Evolutionary conservation across 2,329 filamentous ascomycete genomes (phyloP).

Genomic region (Simplicillium sp.): DNA sequence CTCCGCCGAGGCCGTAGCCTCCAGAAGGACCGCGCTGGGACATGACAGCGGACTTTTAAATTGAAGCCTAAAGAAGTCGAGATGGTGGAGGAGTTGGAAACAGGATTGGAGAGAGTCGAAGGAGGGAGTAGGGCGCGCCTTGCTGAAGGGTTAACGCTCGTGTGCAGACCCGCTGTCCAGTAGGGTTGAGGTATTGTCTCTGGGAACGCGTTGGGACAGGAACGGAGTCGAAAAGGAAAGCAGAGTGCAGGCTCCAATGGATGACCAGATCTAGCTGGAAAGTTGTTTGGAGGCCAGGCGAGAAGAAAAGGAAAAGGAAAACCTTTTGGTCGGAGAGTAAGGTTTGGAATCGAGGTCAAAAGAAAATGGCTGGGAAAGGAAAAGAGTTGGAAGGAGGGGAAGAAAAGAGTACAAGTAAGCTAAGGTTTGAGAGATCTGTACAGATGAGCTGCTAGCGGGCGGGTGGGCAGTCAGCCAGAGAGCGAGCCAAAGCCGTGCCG

Average conservation of each 20-base stretch:
- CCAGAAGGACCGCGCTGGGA: constrained; percentile 57
- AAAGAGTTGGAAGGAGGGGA: no score
- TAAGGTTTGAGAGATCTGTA: no score
- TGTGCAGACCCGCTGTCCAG: constrained; percentile 6
- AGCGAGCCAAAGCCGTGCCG: no score
- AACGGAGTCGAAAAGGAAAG: neutral
- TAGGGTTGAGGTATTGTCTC: neutral
- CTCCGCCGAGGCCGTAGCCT: constrained; percentile 74
- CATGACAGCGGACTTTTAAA: constrained; percentile 13
- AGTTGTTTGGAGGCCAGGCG: no score
- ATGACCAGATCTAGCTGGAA: no score
- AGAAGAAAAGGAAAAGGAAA: no score
- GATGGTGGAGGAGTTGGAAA: constrained; percentile 1
- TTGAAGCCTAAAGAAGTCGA: neutral
- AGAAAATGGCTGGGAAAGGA: no score
- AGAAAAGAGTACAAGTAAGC: no score
- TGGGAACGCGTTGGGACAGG: neutral
- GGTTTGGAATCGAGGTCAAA: no score
- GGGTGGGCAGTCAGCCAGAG: no score
- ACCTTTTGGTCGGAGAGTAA: no score
- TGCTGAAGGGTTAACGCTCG: neutral
- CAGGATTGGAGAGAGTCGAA: neutral
- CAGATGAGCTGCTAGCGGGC: no score
- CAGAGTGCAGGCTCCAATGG: neutral
- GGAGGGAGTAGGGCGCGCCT: neutral